Conservation (phyloP, 805 yeast species). For the Spathaspora sp. region DNA sequence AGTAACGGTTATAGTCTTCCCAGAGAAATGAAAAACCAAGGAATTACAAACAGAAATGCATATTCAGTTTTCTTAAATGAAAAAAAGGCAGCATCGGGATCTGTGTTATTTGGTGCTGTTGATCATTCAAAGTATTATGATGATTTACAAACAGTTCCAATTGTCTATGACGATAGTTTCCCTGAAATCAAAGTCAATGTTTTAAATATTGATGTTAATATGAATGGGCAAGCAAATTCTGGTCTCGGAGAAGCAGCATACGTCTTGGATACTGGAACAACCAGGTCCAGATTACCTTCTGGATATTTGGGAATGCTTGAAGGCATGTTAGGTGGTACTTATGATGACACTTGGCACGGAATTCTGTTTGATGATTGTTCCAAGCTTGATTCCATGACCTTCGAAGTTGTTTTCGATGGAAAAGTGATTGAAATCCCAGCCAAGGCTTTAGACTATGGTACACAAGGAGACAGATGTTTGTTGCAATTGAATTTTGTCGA, state of each 20-base stretch:
- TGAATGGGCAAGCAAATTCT: neutral
- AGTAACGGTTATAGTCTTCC: slow-evolving; percentile 35
- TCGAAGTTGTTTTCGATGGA: neutral
- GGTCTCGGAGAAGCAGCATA: neutral
- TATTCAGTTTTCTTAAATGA: slow-evolving; percentile 36
- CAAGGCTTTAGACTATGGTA: neutral
- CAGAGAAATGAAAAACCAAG: slow-evolving; percentile 25
- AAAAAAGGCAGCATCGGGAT: slow-evolving; percentile 22
- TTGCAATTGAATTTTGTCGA: neutral
- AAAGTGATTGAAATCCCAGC: neutral
- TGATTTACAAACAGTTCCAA: slow-evolving; percentile 27
- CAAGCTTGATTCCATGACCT: neutral
- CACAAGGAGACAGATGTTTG: neutral
- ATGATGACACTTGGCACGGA: neutral
- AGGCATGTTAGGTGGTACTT: neutral
- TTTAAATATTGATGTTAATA: neutral
- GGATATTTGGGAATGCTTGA: neutral
- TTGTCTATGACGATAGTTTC: slow-evolving; percentile 27
- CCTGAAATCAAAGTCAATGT: neutral
- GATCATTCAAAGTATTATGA: slow-evolving; percentile 40
- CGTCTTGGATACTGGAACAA: neutral
- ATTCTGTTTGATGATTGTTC: neutral
- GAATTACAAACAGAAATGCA: slow-evolving; percentile 27
- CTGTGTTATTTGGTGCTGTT: slow-evolving; percentile 41
- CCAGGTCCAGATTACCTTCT: neutral